A percentile compares a stretch with the other conserved stretches of the same genome.
phyloP scores from a whole-genome alignment of 2,329 filamentous ascomycete species.

The Phaeosphaeria sp. region DNA sequence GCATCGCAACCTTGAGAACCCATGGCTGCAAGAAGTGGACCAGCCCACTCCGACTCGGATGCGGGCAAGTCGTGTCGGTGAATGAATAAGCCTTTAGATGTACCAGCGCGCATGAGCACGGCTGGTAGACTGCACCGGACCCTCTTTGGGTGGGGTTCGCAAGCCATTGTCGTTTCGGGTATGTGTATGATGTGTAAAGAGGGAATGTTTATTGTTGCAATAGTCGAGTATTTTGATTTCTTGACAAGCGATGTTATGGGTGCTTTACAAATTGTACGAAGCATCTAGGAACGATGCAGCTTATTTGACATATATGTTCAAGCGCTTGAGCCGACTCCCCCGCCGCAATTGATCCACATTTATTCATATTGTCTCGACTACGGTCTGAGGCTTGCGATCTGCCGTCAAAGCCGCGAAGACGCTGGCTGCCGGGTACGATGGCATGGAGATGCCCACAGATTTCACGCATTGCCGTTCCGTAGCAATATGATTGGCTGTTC shows the following conservation, averaged over 20 bases:
- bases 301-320: background rate
- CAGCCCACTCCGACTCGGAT: constrained; percentile 54
- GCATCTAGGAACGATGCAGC: background rate
- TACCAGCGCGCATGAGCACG: constrained; percentile 50
- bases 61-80: constrained; percentile 59
- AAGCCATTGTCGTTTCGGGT: constrained; percentile 7
- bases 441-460: background rate
- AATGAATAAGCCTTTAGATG: constrained; percentile 51
- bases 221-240: background rate
- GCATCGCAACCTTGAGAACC: constrained; percentile 70
- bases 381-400: background rate
- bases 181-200: constrained; percentile 1
- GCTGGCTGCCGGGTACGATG: background rate
- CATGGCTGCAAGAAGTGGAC: constrained; percentile 65
- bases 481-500: background rate
- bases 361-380: background rate
- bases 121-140: constrained; percentile 36
- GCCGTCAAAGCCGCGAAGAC: background rate
- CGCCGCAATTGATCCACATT: background rate
- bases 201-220: background rate
- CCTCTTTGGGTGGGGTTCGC: constrained; percentile 17
- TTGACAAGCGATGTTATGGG: background rate
- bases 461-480: background rate
- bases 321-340: background rate
- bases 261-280: background rate